Percentiles rank a stretch among this genome's conserved stretches.
Conservation (phyloP, 805 yeast genomes). For the Metschnikowia vanudenii region DNA sequence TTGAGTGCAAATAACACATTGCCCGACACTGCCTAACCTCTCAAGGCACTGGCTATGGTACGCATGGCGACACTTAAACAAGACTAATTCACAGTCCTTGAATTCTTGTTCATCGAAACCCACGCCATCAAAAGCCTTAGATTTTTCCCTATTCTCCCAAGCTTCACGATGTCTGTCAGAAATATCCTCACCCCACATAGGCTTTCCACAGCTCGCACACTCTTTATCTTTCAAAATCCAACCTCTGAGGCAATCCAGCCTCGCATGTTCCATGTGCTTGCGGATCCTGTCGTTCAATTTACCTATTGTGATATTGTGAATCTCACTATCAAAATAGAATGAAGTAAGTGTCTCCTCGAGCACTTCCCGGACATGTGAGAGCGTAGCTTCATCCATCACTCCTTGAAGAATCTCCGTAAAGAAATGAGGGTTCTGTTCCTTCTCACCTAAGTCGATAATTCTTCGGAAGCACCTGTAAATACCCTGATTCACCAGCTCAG, state of each 20-base stretch:
- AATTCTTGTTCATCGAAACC: slow-evolving; percentile 11
- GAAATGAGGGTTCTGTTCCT: neutral
- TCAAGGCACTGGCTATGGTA: slow-evolving; percentile 60
- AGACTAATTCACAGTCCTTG: slow-evolving; percentile 39
- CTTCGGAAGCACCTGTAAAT: slow-evolving; percentile 34
- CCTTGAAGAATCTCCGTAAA: slow-evolving; percentile 15
- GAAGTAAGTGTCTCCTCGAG: slow-evolving; percentile 63
- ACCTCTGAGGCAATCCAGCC: slow-evolving; percentile 50
- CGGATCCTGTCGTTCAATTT: slow-evolving; percentile 58
- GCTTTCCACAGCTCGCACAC: slow-evolving; percentile 77
- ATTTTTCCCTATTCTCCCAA: slow-evolving; percentile 51
- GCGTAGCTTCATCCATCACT: slow-evolving; percentile 29
- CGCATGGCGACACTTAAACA: slow-evolving; percentile 66
- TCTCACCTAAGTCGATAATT: slow-evolving; percentile 28
- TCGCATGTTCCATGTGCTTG: slow-evolving; percentile 43
- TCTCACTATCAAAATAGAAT: slow-evolving; percentile 60
- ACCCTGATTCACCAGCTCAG: slow-evolving; percentile 24
- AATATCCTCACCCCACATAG: slow-evolving; percentile 67
- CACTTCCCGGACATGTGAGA: slow-evolving; percentile 59
- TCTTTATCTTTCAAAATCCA: slow-evolving; percentile 51
- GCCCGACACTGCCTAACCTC: slow-evolving; percentile 32
- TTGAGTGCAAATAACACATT: slow-evolving; percentile 17
- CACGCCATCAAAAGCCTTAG: slow-evolving; percentile 5
- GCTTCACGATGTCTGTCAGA: slow-evolving; percentile 45
- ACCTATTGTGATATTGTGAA: slow-evolving; percentile 49